These are phyloP conservation scores for Pelargonium cotyledonis DNA, from an alignment of 441 rosid species.

Conservation along the genomic window DNA sequence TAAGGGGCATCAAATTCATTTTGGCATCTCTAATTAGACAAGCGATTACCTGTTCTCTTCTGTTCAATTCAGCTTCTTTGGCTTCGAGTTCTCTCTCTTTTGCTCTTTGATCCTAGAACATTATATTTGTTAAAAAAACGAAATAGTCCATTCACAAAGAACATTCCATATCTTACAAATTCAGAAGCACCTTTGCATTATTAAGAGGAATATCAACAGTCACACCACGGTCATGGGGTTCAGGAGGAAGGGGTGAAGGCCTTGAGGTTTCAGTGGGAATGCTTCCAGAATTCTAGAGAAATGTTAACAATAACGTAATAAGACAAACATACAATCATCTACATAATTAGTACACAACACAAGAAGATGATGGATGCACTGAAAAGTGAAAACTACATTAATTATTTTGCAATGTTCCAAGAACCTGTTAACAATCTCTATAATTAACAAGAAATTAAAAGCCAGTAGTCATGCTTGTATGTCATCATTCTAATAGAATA, in stretches of 20 bases:
- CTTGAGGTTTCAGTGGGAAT: constrained; percentile 66
- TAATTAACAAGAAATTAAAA: background rate
- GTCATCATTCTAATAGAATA: background rate
- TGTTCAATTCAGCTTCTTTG: constrained; percentile 82
- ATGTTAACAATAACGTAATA: constrained; percentile 17
- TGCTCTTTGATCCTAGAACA: constrained; percentile 60
- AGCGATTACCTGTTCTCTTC: constrained; percentile 65
- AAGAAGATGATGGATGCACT: background rate
- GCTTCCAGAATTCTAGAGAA: constrained; percentile 59
- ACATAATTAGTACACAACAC: background rate
- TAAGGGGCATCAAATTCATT: too few relatives aligned
- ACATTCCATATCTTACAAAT: constrained; percentile 8
- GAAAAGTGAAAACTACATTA: too few relatives aligned
- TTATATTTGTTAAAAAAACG: constrained; percentile 6
- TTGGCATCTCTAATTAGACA: background rate
- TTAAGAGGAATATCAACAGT: constrained; percentile 81
- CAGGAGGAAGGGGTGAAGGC: constrained; percentile 99
- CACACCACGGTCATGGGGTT: constrained; percentile 89
- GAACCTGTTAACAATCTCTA: background rate
- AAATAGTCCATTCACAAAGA: background rate
- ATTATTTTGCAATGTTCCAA: too few relatives aligned
- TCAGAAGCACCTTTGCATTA: constrained; percentile 49
- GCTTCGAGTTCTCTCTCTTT: constrained; percentile 91
- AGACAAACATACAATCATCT: constrained; percentile 13
- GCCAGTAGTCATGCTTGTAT: background rate